Percentiles rank a stretch among this genome's conserved stretches.
Conservation (phyloP, 2,329 filamentous ascomycete genomes). For the Hypoxylon sp. region DNA sequence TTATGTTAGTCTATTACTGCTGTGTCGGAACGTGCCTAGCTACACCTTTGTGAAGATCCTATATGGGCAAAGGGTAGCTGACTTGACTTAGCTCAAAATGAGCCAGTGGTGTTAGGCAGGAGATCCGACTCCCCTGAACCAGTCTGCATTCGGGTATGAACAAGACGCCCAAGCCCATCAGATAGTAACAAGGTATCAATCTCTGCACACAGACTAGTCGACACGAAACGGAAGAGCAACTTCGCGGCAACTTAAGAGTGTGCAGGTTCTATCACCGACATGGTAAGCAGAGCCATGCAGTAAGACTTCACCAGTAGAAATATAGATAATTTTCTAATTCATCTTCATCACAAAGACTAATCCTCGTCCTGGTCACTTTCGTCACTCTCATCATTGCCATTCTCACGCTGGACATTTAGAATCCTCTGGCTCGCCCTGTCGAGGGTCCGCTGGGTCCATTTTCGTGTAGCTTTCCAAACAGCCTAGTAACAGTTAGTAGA, state of each 20-base stretch:
- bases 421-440: slow-evolving; percentile 83
- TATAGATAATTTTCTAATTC: slow-evolving; percentile 20
- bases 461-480: slow-evolving; percentile 84
- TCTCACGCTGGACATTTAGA: slow-evolving; percentile 79
- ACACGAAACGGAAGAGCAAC: slow-evolving; percentile 81
- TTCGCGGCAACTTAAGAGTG: slow-evolving; percentile 97
- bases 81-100: slow-evolving; percentile 42
- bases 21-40: slow-evolving; percentile 46
- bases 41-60: slow-evolving; percentile 39
- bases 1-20: neutral
- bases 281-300: slow-evolving; percentile 10
- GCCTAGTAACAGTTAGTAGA: slow-evolving; percentile 61
- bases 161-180: slow-evolving; percentile 66
- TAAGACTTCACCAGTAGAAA: slow-evolving; percentile 30
- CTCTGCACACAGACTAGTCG: slow-evolving; percentile 98
- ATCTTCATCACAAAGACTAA: slow-evolving; percentile 31
- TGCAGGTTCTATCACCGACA: slow-evolving; percentile 65
- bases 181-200: slow-evolving; percentile 64
- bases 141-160: slow-evolving; percentile 52
- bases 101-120: slow-evolving; percentile 43
- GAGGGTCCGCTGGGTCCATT: slow-evolving; percentile 77
- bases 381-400: slow-evolving; percentile 59
- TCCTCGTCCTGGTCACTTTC: slow-evolving; percentile 40
- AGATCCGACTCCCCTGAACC: slow-evolving; percentile 52
- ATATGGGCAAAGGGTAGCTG: slow-evolving; percentile 39